A percentile compares a stretch with the other conserved stretches of the same genome.
phyloP scores from a whole-genome alignment of 2,329 filamentous ascomycete species.

The Xylariomycetidae sp. region DNA sequence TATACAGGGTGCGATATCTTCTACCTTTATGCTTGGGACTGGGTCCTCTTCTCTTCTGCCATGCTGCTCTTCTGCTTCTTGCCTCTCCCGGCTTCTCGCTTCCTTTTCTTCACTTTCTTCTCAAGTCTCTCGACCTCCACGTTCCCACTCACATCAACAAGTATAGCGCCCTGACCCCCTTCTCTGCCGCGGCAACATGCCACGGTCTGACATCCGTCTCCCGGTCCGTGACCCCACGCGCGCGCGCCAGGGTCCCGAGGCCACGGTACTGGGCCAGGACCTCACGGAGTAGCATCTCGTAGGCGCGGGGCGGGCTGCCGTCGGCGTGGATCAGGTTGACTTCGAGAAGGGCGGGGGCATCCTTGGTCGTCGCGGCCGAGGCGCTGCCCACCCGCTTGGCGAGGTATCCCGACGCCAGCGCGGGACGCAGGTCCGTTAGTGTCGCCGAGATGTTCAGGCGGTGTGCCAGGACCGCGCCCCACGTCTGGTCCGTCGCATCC shows the following conservation, averaged over 20 bases:
- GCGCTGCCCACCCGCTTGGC: conserved; percentile 56
- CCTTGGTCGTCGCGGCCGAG: conserved; percentile 49
- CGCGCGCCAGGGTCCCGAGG: conserved; percentile 61
- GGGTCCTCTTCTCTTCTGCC: too few species aligned
- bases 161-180: conserved; percentile 60
- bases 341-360: conserved; percentile 55
- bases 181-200: conserved; percentile 69
- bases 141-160: conserved; percentile 50
- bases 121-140: too few species aligned
- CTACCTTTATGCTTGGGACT: too few species aligned
- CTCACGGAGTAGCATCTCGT: conserved; percentile 64
- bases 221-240: conserved; percentile 55
- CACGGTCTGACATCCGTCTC: conserved; percentile 63
- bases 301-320: conserved; percentile 42
- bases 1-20: too few species aligned
- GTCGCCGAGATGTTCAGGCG: conserved; percentile 55
- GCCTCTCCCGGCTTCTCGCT: too few species aligned
- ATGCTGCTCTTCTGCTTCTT: too few species aligned
- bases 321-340: conserved; percentile 58
- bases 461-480: conserved; percentile 66
- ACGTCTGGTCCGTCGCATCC: conserved; percentile 69
- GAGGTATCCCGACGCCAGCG: conserved; percentile 59
- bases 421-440: conserved; percentile 47
- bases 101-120: too few species aligned
- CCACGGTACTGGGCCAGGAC: conserved; percentile 64